A percentile compares a stretch with the other conserved stretches of the same genome.
Evolutionary conservation across 768 basidiomycete species (phyloP).

Genomic region (Termitomyces sp.): DNA sequence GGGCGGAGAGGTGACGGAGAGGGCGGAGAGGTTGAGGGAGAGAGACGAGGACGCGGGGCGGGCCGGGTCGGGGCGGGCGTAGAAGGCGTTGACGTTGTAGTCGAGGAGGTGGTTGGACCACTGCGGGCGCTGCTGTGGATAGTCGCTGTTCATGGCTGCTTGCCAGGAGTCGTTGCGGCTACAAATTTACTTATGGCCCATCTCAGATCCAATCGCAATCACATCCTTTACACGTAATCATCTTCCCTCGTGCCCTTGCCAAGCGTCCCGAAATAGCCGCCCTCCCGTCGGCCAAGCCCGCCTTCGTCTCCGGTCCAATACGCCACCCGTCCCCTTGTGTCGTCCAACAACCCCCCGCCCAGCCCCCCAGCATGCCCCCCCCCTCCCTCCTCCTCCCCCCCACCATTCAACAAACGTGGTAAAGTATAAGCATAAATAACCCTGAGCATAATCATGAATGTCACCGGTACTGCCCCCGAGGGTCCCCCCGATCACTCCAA

Average conservation of each 20-base stretch:
- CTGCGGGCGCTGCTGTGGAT: slow-evolving; percentile 12
- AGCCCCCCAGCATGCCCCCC: too few species aligned
- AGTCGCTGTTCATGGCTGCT: slow-evolving; percentile 10
- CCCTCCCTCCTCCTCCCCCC: too few species aligned
- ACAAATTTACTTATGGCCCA: slow-evolving; percentile 15
- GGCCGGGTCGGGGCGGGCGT: neutral
- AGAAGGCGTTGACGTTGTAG: slow-evolving; percentile 4
- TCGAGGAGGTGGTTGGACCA: slow-evolving; percentile 3
- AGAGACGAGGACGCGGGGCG: slow-evolving; percentile 34
- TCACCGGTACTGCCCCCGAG: too few species aligned
- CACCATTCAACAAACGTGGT: too few species aligned
- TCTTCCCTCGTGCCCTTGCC: neutral
- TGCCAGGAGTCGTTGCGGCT: too few species aligned
- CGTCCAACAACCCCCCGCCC: too few species aligned
- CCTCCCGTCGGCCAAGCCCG: neutral
- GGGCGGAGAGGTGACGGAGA: slow-evolving; percentile 64
- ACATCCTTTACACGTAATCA: neutral
- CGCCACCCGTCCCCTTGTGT: too few species aligned
- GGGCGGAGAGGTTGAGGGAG: slow-evolving; percentile 64
- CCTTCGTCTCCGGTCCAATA: too few species aligned
- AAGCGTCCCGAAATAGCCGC: neutral
- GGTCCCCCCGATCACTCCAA: too few species aligned
- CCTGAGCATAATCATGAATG: too few species aligned
- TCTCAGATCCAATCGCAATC: slow-evolving; percentile 15
- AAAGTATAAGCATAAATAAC: too few species aligned